Percentiles rank a stretch among this genome's conserved stretches.
These are phyloP conservation scores for Pyrenophora teres DNA, from an alignment of 2,329 filamentous ascomycete species.

Conservation along the genomic window DNA sequence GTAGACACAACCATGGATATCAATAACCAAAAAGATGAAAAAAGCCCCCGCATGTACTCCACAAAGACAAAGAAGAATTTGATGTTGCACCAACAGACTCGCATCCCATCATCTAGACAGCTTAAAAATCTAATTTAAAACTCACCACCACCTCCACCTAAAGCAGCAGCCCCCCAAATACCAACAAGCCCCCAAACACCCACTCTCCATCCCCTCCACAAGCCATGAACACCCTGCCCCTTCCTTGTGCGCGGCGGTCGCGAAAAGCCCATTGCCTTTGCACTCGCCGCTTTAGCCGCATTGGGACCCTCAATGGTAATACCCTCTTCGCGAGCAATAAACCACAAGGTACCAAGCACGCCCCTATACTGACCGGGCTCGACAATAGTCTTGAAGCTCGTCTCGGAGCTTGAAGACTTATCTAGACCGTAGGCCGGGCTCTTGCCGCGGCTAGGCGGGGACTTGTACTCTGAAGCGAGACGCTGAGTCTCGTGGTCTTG, in stretches of 20 bases:
- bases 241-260: constrained; percentile 54
- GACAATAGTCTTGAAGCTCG: constrained; percentile 71
- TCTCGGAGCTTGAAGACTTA: constrained; percentile 18
- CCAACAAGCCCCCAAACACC: constrained; percentile 78
- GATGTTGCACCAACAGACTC: no score
- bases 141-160: constrained; percentile 51
- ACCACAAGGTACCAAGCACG: constrained; percentile 89
- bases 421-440: constrained; percentile 28
- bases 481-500: constrained; percentile 44
- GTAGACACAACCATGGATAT: not conserved
- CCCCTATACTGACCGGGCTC: constrained; percentile 80
- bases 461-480: constrained; percentile 31
- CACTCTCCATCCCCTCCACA: constrained; percentile 77
- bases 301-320: constrained; percentile 44
- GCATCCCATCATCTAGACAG: no score
- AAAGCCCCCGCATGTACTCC: no score
- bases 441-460: constrained; percentile 20
- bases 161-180: constrained; percentile 70
- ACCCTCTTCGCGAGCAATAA: constrained; percentile 83
- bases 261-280: constrained; percentile 35
- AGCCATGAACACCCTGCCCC: constrained; percentile 70
- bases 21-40: not conserved
- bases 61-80: not conserved
- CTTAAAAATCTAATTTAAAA: constrained; percentile 25
- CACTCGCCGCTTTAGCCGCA: constrained; percentile 30